Evolutionary conservation across 441 rosid species (phyloP).

Genomic region (Melastoma candidum): DNA sequence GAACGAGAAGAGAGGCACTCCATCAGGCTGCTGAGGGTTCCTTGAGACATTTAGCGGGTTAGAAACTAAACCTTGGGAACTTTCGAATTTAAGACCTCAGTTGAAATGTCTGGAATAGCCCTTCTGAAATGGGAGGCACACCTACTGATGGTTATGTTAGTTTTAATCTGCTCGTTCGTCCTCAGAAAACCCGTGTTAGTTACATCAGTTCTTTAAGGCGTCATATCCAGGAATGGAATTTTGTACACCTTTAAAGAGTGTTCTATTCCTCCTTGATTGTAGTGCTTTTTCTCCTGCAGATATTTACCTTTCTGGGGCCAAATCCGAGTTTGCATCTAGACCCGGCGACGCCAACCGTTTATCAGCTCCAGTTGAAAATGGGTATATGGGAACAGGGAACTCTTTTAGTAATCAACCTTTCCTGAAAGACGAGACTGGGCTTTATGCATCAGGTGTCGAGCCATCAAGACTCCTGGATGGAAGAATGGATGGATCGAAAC

Average conservation of each 20-base stretch:
- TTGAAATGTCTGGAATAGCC: not conserved
- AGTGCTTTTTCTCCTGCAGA: constrained; percentile 23
- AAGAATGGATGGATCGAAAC: constrained; percentile 60
- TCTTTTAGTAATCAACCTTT: constrained; percentile 40
- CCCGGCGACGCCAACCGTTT: constrained; percentile 57
- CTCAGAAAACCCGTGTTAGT: too few species aligned
- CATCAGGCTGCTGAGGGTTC: constrained; percentile 75
- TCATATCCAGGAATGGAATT: too few species aligned
- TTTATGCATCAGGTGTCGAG: constrained; percentile 46
- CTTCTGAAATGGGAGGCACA: not conserved
- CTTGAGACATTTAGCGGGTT: constrained; percentile 69
- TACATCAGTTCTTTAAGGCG: too few species aligned
- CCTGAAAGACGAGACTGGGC: constrained; percentile 44
- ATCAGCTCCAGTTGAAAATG: constrained; percentile 39
- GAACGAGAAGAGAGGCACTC: constrained; percentile 85
- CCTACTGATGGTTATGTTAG: not conserved
- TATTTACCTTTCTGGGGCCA: constrained; percentile 38
- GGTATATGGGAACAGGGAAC: constrained; percentile 38
- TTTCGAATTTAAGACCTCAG: constrained; percentile 7
- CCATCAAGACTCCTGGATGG: constrained; percentile 56
- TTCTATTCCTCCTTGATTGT: too few species aligned
- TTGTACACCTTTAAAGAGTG: too few species aligned
- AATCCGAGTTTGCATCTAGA: constrained; percentile 45
- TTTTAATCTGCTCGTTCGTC: too few species aligned
- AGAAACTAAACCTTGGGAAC: constrained; percentile 17